Base-by-base conservation (phyloP, 345 rosid genomes). In the Hevea brasiliensis region DNA sequence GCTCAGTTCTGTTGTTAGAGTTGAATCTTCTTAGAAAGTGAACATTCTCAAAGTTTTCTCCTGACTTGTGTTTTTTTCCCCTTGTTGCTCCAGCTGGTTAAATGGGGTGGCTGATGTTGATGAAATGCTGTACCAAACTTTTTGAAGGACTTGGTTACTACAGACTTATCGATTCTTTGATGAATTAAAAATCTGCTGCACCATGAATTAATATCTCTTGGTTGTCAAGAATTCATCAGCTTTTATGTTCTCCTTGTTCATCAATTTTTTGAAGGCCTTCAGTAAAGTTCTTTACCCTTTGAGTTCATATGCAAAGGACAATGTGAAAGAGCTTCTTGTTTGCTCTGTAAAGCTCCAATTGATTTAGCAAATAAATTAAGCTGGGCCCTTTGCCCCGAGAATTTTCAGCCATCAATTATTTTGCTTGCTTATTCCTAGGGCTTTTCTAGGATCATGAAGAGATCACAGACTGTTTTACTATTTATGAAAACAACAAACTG, bases 71-170 rank as follows among this genome's bases (percentile, higher is more conserved):
- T 1, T 32, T 17, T 53, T 44, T 47, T n/a, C 35, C 18, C 23
- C 6, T 35, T 53, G 9, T 64, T 35, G 50, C 50, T 55, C 51
- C 32, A 69, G 62, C 72, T 21, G 10, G 44, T 7, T n/a, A 23
- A 12, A 27, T 71, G 26, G 20, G 21, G 41, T 20, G 23, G 56
- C 13, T 42, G 35, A 71, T 69, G 61, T 56, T 69, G 40, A 69
- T 55, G 37, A 40, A 56, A 23, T 24, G 65, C 41, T 42, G 41
- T 3, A 71, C 4, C 56, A 11, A 45, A 59, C 37, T 47, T 32
- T 59, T 41, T 47, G 53, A 23, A 57, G 40, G 41, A 65, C 55
- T 45, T 9, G 21, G 1, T 41, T 6, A 11, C 29, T 53, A n/a
- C 65, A 40, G 53, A n/a, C n/a, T n/a, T n/a, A n/a, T n/a, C n/a